phyloP scores from a whole-genome alignment of 768 basidiomycete species.

The Lactarius akahatsu region DNA sequence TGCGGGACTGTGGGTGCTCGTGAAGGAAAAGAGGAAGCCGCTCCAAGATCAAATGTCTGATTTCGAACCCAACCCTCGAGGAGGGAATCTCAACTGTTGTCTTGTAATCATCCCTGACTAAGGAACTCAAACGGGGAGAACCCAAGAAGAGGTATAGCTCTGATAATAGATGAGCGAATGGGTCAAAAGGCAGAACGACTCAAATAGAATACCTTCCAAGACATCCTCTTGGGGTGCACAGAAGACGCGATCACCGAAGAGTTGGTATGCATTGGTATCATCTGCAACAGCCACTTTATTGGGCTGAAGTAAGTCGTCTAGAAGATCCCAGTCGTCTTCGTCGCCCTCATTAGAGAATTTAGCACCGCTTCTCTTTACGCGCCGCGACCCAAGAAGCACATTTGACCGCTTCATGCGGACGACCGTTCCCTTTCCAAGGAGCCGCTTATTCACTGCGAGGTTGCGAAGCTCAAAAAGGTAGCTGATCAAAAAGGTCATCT shows the following conservation, averaged over 20 bases:
- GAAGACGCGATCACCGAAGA: slow-evolving; percentile 75
- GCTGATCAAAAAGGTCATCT: slow-evolving; percentile 41
- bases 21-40: slow-evolving; percentile 88
- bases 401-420: slow-evolving; percentile 66
- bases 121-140: slow-evolving; percentile 63
- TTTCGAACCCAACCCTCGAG: slow-evolving; percentile 50
- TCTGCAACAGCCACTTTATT: slow-evolving; percentile 80
- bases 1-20: slow-evolving; percentile 72
- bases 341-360: slow-evolving; percentile 46
- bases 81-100: slow-evolving; percentile 51
- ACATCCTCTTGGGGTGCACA: slow-evolving; percentile 88
- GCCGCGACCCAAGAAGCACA: slow-evolving; percentile 72
- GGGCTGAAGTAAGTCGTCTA: slow-evolving; percentile 70
- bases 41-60: slow-evolving; percentile 68
- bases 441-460: slow-evolving; percentile 69
- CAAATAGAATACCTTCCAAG: slow-evolving; percentile 61
- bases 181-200: not conserved
- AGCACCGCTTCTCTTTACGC: slow-evolving; percentile 44
- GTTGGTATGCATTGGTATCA: slow-evolving; percentile 75
- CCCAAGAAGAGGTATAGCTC: slow-evolving; percentile 80
- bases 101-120: slow-evolving; percentile 78
- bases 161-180: slow-evolving; percentile 32
- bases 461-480: slow-evolving; percentile 82
- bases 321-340: slow-evolving; percentile 72
- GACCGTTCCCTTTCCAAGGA: slow-evolving; percentile 52